These are phyloP conservation scores for Eimeria maxima DNA, from an alignment of 169 alveolate species.

Conservation along the genomic window DNA sequence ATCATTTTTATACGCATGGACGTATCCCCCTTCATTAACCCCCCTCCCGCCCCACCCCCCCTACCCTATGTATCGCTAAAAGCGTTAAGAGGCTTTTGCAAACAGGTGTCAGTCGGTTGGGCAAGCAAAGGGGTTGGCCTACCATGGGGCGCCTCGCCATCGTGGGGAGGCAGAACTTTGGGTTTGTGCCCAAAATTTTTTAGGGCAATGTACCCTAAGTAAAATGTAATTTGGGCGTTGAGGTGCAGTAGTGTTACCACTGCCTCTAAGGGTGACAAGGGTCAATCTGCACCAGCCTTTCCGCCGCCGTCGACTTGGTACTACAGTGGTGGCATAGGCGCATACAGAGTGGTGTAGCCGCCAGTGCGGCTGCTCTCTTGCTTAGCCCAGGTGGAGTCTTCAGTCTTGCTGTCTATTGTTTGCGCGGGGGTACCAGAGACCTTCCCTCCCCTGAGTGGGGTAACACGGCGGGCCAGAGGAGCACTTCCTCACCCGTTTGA, in stretches of 20 bases:
- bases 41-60: too few species aligned
- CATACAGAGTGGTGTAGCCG: not conserved
- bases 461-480: constrained; percentile 10
- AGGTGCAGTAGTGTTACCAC: not conserved
- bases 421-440: not conserved
- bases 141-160: not conserved
- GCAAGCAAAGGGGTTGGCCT: too few species aligned
- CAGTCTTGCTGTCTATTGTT: not conserved
- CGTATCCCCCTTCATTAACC: too few species aligned
- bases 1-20: too few species aligned
- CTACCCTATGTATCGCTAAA: too few species aligned
- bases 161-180: not conserved
- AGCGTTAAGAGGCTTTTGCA: too few species aligned
- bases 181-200: not conserved
- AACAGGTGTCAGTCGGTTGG: too few species aligned
- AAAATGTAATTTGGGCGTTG: not conserved
- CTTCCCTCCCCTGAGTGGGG: not conserved
- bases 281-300: not conserved
- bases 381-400: not conserved
- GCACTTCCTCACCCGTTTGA: not conserved
- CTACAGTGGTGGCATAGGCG: not conserved
- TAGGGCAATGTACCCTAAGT: not conserved
- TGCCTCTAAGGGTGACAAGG: not conserved
- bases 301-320: not conserved
- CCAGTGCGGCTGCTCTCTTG: not conserved